These are phyloP conservation scores for Aspergillus biplanus DNA, from an alignment of 495 filamentous ascomycete genomes.

Conservation along the genomic window DNA sequence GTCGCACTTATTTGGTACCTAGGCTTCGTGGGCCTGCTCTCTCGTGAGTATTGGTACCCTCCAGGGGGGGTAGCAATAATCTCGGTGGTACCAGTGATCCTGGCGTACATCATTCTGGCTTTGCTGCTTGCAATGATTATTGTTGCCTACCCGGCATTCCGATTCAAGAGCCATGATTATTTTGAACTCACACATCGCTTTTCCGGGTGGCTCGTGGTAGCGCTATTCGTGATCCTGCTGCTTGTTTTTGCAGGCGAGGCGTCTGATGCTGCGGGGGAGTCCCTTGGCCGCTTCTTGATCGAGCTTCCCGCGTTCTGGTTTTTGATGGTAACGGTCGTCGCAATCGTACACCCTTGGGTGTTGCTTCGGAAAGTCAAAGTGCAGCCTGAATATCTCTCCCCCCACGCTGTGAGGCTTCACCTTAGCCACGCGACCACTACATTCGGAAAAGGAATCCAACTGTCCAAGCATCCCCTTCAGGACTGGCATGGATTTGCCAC, in stretches of 20 bases:
- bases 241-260: slow-evolving; percentile 41
- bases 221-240: slow-evolving; percentile 49
- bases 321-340: slow-evolving; percentile 39
- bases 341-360: slow-evolving; percentile 48
- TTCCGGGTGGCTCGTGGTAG: slow-evolving; percentile 54
- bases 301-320: slow-evolving; percentile 50
- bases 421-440: slow-evolving; percentile 59
- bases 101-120: slow-evolving; percentile 45
- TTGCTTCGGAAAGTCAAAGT: slow-evolving; percentile 57
- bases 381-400: slow-evolving; percentile 63
- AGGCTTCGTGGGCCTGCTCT: slow-evolving; percentile 55
- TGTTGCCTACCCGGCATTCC: slow-evolving; percentile 49
- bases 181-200: slow-evolving; percentile 63
- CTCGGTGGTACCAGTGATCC: slow-evolving; percentile 36
- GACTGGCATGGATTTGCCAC: slow-evolving; percentile 87
- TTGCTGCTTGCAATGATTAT: slow-evolving; percentile 48
- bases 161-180: slow-evolving; percentile 53
- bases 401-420: slow-evolving; percentile 73
- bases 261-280: slow-evolving; percentile 27
- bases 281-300: slow-evolving; percentile 41
- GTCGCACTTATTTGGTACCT: slow-evolving; percentile 73
- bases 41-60: slow-evolving; percentile 45
- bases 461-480: slow-evolving; percentile 59
- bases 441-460: slow-evolving; percentile 51
- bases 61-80: slow-evolving; percentile 23